phyloP scores from a whole-genome alignment of 148 eudicot genomes.

The Vaccinium vitisidaea region DNA sequence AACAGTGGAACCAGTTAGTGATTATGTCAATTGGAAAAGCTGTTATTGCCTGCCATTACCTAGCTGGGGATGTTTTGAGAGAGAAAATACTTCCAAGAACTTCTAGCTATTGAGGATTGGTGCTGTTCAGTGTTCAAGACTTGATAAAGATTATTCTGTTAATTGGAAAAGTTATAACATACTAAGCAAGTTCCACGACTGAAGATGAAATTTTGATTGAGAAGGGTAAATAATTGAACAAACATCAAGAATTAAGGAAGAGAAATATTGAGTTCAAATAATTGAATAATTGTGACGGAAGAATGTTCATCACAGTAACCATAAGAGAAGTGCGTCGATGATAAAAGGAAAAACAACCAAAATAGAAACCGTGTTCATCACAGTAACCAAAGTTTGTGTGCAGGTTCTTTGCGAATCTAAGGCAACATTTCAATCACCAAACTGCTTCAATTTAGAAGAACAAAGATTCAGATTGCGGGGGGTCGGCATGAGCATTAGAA shows the following conservation, averaged over 20 bases:
- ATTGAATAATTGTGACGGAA: not conserved
- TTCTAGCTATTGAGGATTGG: not conserved
- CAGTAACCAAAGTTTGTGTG: conserved; percentile 43
- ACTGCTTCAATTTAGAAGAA: conserved; percentile 44
- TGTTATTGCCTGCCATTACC: not conserved
- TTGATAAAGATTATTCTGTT: not conserved
- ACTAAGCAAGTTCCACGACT: not conserved
- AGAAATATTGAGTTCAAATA: conserved; percentile 9
- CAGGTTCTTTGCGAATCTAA: conserved; percentile 43
- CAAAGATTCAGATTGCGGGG: conserved; percentile 46
- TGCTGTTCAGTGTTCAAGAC: not conserved
- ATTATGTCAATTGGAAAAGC: not conserved
- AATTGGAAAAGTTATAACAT: not conserved
- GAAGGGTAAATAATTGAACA: conserved; percentile 5
- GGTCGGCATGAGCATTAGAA: conserved; percentile 31
- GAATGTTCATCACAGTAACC: conserved; percentile 30
- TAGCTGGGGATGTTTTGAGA: not conserved
- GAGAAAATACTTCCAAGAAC: not conserved
- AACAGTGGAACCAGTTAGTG: not conserved
- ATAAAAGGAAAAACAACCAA: not conserved
- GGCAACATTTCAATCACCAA: conserved; percentile 36
- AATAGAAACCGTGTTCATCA: conserved; percentile 18
- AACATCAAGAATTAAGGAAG: not conserved
- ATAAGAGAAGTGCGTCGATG: conserved; percentile 3
- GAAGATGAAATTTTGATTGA: not conserved